Percentiles rank a stretch among this genome's conserved stretches.
phyloP scores from a whole-genome alignment of 192 early-diverging fungal species.

The Haplosporangium gracile region DNA sequence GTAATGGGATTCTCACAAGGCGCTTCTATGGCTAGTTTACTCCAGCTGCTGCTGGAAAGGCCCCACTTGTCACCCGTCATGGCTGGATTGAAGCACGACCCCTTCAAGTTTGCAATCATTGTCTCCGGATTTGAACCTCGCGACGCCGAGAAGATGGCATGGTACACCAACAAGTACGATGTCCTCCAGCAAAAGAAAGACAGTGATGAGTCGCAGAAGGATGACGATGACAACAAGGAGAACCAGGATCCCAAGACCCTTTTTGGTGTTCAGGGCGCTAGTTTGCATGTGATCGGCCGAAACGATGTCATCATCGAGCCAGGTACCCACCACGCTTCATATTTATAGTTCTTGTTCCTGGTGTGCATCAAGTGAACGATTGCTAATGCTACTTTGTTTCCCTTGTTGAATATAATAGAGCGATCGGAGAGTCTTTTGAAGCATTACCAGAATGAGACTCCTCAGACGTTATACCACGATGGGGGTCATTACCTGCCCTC shows the following conservation, averaged over 20 bases:
- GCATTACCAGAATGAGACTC: slow-evolving; percentile 29
- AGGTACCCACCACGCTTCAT: slow-evolving; percentile 14
- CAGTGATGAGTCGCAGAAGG: background rate
- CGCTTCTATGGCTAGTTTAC: slow-evolving; percentile 62
- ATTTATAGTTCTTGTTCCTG: background rate
- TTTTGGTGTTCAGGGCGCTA: slow-evolving; percentile 47
- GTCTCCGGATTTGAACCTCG: slow-evolving; percentile 61
- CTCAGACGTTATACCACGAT: slow-evolving; percentile 43
- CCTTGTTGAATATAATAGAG: slow-evolving; percentile 11
- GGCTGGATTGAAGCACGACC: slow-evolving; percentile 40
- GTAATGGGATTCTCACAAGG: slow-evolving; percentile 71
- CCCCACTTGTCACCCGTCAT: slow-evolving; percentile 50
- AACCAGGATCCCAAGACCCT: slow-evolving; percentile 23
- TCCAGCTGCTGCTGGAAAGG: slow-evolving; percentile 59
- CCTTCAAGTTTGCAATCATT: slow-evolving; percentile 63
- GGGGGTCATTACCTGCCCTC: slow-evolving; percentile 53
- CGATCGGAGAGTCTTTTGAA: slow-evolving; percentile 39
- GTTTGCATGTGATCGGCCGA: slow-evolving; percentile 50
- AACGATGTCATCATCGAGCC: slow-evolving; percentile 49
- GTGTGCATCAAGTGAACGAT: background rate
- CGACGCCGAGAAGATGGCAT: slow-evolving; percentile 28
- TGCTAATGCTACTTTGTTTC: background rate
- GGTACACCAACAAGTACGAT: slow-evolving; percentile 44
- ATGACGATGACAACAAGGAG: slow-evolving; percentile 12
- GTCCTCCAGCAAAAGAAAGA: background rate